A percentile compares a stretch with the other conserved stretches of the same genome.
These are phyloP conservation scores for Magnusiomyces tetraspermus DNA, from an alignment of 1,139 yeast genomes.

Conservation along the genomic window DNA sequence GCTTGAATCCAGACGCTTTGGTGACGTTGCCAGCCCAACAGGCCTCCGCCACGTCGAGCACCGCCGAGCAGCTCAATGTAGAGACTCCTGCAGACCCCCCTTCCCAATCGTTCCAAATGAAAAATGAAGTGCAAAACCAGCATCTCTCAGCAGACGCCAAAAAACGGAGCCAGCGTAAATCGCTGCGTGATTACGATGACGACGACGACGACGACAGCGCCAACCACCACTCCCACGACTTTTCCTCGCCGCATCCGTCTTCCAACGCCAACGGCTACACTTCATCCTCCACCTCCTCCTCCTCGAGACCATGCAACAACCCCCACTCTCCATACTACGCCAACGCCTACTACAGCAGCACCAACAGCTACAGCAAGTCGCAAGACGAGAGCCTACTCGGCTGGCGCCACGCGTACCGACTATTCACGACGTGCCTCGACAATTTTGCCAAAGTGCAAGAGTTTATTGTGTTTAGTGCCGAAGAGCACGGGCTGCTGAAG, in stretches of 20 bases:
- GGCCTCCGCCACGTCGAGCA: background rate
- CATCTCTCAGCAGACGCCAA: background rate
- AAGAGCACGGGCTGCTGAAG: background rate
- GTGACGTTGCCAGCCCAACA: background rate
- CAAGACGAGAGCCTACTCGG: constrained; percentile 11
- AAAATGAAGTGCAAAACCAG: too few relatives aligned
- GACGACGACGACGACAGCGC: constrained; percentile 12
- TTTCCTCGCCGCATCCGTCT: too few relatives aligned
- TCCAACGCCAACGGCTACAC: too few relatives aligned
- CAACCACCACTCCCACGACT: constrained; percentile 5
- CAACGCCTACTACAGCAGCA: background rate
- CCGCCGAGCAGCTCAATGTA: too few relatives aligned
- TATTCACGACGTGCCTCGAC: background rate
- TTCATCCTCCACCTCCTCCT: too few relatives aligned
- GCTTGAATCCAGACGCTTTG: background rate
- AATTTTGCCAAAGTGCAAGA: background rate
- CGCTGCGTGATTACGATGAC: constrained; percentile 3
- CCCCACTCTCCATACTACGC: too few relatives aligned
- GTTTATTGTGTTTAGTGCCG: background rate
- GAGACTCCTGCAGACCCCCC: too few relatives aligned
- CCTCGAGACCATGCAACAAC: background rate
- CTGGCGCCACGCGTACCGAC: background rate
- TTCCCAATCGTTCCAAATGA: too few relatives aligned
- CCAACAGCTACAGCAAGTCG: constrained; percentile 5
- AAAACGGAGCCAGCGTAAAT: constrained; percentile 4